Evolutionary conservation across 164 flowering plant genomes (phyloP), one percentile per base, ranked within the genome.

Genomic region (Protea cynaroides): DNA sequence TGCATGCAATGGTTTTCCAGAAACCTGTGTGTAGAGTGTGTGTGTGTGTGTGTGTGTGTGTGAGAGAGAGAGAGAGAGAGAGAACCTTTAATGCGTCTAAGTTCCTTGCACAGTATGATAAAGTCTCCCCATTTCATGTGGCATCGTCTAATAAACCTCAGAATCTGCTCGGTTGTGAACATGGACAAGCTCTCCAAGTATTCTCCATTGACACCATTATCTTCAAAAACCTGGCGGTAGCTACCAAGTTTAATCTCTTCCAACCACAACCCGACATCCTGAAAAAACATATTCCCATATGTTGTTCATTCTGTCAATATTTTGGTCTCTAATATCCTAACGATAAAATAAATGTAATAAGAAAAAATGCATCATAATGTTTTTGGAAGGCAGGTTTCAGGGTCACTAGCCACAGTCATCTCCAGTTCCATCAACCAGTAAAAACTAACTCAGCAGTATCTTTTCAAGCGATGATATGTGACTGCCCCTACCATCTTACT

Each of bases 71-170:
- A 58, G 66, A 67, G 69, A 70, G 63, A 58, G 61, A 53, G 22
- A 58, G 56, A 57, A 93, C 98, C 97, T 80, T 93, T 91, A 59
- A 94, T 91, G 70, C 95, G 82, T 66, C 97, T 83, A 38, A 93
- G 95, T 71, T 93, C 98, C 86, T 90, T 93, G 83, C 98, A 90
- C 17, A 91, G 82, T 10, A 95, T 91, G 65, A 93, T 93, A 66
- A 93, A 93, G 78, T 93, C 98, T 60, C 97, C 98, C 97, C 98
- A 93, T 78, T 91, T 93, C 97, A 93, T 93, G 77, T 89, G 98
- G 77, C 95, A 89, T 54, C 88, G 80, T 72, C 98, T 80, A 40
- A 93, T 93, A 80, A 93, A 93, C 62, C 96, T 81, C 58, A 91
- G 90, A 70, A 93, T 91, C 72, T 93, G 97, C 69, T 93, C 97